phyloP scores from a whole-genome alignment of 495 filamentous ascomycete species.

The Aspergillus bertholletiae region DNA sequence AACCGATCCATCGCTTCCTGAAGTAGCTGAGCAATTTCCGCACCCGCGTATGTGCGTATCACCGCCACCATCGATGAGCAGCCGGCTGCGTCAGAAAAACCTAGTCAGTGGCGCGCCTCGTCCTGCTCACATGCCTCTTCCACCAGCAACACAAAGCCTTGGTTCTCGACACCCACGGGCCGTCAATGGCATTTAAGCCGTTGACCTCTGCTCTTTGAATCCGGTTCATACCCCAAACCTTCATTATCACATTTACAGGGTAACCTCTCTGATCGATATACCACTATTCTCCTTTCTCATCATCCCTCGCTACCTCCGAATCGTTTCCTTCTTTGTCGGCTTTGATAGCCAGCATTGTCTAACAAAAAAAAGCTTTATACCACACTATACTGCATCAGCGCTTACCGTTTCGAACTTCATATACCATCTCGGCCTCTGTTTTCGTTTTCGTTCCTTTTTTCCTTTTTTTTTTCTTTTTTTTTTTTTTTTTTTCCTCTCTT shows the following conservation, averaged over 20 bases:
- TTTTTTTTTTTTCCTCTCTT: too few relatives aligned
- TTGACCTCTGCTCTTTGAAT: neutral
- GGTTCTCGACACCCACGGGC: neutral
- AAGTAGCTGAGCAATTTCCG: neutral
- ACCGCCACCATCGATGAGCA: neutral
- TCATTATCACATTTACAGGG: neutral
- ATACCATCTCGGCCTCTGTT: neutral
- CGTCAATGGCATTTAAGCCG: neutral
- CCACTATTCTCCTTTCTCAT: neutral
- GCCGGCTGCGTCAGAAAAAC: neutral
- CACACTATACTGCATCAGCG: neutral
- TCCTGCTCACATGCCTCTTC: neutral
- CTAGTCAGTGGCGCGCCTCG: neutral
- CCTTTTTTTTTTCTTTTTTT: too few relatives aligned
- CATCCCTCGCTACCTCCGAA: neutral
- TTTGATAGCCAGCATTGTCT: conserved; percentile 4
- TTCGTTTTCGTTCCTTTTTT: neutral
- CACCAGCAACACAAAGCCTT: neutral
- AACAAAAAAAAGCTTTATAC: conserved; percentile 1
- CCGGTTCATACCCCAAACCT: neutral
- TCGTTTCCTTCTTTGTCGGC: neutral
- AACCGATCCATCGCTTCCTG: conserved; percentile 6
- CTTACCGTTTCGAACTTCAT: neutral
- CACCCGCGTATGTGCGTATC: conserved; percentile 1
- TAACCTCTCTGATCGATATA: neutral